phyloP scores from a whole-genome alignment of 2,329 filamentous ascomycete genomes.

The Aspergillus ustus region DNA sequence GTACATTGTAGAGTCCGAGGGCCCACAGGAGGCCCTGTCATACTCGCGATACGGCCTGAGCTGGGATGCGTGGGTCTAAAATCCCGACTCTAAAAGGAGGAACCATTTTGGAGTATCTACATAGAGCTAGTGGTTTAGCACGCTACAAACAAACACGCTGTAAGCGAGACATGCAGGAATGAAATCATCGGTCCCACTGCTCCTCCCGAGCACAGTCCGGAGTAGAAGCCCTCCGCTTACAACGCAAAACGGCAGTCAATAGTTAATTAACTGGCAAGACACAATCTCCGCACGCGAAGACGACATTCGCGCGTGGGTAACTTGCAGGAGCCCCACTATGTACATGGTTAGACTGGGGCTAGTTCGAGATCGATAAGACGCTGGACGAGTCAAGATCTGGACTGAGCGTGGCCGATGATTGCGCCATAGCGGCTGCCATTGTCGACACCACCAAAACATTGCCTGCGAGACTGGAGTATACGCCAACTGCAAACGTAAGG shows the following conservation, averaged over 20 bases:
- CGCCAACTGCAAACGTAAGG: background rate
- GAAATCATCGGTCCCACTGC: background rate
- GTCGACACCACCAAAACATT: conserved; percentile 16
- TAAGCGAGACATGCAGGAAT: background rate
- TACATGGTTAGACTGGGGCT: background rate
- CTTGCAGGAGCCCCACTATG: background rate
- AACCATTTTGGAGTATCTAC: background rate
- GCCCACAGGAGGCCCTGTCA: conserved; percentile 31
- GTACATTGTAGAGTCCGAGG: conserved; percentile 43
- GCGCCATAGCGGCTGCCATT: conserved; percentile 12
- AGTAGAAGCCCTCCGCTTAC: background rate
- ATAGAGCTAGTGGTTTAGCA: background rate
- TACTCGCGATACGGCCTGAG: conserved; percentile 22
- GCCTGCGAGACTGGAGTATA: background rate
- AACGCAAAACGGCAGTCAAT: too few species aligned
- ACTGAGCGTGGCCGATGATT: conserved; percentile 5
- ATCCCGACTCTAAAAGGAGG: background rate
- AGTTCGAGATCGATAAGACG: background rate
- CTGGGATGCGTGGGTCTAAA: conserved; percentile 24
- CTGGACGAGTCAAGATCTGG: conserved; percentile 5
- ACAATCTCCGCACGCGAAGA: background rate
- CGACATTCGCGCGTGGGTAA: background rate
- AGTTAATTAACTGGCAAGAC: too few species aligned
- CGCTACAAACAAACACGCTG: background rate
- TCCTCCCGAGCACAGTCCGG: background rate